Evolutionary conservation across 805 yeast genomes (phyloP).

Genomic region (Ogataea pini): DNA sequence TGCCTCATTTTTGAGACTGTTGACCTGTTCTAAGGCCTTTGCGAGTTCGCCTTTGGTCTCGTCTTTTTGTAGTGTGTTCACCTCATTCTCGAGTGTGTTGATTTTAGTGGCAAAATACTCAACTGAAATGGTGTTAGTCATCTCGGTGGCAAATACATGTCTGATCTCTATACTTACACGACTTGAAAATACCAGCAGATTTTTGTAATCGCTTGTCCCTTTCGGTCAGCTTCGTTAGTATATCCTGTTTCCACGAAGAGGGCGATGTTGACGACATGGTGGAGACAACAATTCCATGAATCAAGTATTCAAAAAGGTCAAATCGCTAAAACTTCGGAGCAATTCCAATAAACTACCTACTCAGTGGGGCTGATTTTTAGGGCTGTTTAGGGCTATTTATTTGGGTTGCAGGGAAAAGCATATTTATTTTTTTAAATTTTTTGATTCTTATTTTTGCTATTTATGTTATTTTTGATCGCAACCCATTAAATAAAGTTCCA

Average conservation of each 20-base stretch:
- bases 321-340: not conserved
- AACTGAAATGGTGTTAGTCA: slow-evolving; percentile 19
- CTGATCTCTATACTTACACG: slow-evolving; percentile 23
- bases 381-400: too few species aligned
- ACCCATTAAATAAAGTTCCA: too few species aligned
- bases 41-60: slow-evolving; percentile 20
- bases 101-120: slow-evolving; percentile 15
- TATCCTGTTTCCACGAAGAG: slow-evolving; percentile 24
- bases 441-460: too few species aligned
- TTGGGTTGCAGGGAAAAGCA: too few species aligned
- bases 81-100: slow-evolving; percentile 15
- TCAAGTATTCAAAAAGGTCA: not conserved
- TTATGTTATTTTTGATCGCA: too few species aligned
- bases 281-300: not conserved
- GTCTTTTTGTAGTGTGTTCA: slow-evolving; percentile 16
- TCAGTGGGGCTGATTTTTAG: too few species aligned
- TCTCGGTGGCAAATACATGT: not conserved
- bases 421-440: too few species aligned
- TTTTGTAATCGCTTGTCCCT: slow-evolving; percentile 21
- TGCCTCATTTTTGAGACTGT: slow-evolving; percentile 11
- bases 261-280: not conserved
- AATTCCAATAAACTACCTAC: too few species aligned
- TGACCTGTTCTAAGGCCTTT: slow-evolving; percentile 12
- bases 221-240: slow-evolving; percentile 18
- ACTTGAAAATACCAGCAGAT: slow-evolving; percentile 17